These are phyloP conservation scores for Epichloe scottii DNA, from an alignment of 2,329 filamentous ascomycete species.

Conservation along the genomic window DNA sequence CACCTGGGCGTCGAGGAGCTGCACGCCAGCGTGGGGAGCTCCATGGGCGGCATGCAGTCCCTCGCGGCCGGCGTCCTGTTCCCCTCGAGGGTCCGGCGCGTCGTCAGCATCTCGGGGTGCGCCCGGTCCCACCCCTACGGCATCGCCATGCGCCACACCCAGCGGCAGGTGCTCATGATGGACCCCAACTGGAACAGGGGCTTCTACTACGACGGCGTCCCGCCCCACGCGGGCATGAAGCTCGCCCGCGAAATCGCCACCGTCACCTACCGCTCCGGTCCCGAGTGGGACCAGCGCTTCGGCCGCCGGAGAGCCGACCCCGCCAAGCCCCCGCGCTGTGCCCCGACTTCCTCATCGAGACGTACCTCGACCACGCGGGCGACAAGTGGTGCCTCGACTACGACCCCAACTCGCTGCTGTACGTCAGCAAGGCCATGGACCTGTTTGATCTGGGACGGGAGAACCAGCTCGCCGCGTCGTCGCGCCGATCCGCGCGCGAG, in stretches of 20 bases:
- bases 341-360: slow-evolving; percentile 94
- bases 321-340: slow-evolving; percentile 84
- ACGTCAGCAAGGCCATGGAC: slow-evolving; percentile 98
- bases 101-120: slow-evolving; percentile 87
- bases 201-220: slow-evolving; percentile 80
- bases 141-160: slow-evolving; percentile 96
- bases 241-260: slow-evolving; percentile 94
- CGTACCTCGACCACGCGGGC: slow-evolving; percentile 92
- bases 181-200: slow-evolving; percentile 94
- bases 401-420: slow-evolving; percentile 87
- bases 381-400: slow-evolving; percentile 98
- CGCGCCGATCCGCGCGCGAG: slow-evolving; percentile 49
- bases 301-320: slow-evolving; percentile 77
- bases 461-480: slow-evolving; percentile 50
- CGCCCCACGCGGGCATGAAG: slow-evolving; percentile 95
- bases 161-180: slow-evolving; percentile 97
- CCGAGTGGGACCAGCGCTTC: slow-evolving; percentile 95
- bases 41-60: slow-evolving; percentile 98
- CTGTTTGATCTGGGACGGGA: slow-evolving; percentile 78
- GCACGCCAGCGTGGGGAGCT: slow-evolving; percentile 86
- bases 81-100: slow-evolving; percentile 64
- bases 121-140: slow-evolving; percentile 93
- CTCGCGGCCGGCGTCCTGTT: slow-evolving; percentile 77
- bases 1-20: slow-evolving; percentile 62
- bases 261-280: slow-evolving; percentile 90